phyloP scores from a whole-genome alignment of 2,329 filamentous ascomycete species.

The Verticillium nonalfalfae region DNA sequence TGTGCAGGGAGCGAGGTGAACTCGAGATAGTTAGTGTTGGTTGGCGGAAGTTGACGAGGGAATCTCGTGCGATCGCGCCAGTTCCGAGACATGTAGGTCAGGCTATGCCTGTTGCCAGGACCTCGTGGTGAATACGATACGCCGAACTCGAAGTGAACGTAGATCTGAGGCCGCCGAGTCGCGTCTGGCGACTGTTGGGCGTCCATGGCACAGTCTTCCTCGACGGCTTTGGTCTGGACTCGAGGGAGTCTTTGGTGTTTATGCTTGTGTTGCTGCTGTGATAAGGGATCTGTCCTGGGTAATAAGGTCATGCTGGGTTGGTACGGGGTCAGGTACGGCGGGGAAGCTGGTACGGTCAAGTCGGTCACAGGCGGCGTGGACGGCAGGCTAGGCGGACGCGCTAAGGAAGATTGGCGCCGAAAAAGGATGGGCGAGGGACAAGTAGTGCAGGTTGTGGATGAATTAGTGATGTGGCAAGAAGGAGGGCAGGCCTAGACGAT shows the following conservation, averaged over 20 bases:
- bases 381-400: not conserved
- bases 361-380: not conserved
- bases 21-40: constrained; percentile 37
- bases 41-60: constrained; percentile 36
- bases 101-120: constrained; percentile 33
- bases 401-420: not conserved
- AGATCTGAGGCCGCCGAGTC: constrained; percentile 31
- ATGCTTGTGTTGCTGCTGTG: constrained; percentile 6
- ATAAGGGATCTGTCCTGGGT: constrained; percentile 10
- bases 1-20: constrained; percentile 9
- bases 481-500: not conserved
- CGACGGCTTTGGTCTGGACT: not conserved
- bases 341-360: not conserved
- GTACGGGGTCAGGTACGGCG: constrained; percentile 3
- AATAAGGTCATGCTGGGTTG: not conserved
- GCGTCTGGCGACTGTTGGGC: constrained; percentile 17
- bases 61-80: constrained; percentile 33
- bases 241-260: not conserved
- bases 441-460: not conserved
- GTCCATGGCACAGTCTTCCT: constrained; percentile 6
- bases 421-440: constrained; percentile 1
- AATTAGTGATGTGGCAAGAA: not conserved
- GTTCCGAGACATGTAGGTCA: constrained; percentile 40
- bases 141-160: constrained; percentile 45
- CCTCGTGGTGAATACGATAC: constrained; percentile 41